Conservation (phyloP, 345 rosid species). For the Populus tremula region DNA sequence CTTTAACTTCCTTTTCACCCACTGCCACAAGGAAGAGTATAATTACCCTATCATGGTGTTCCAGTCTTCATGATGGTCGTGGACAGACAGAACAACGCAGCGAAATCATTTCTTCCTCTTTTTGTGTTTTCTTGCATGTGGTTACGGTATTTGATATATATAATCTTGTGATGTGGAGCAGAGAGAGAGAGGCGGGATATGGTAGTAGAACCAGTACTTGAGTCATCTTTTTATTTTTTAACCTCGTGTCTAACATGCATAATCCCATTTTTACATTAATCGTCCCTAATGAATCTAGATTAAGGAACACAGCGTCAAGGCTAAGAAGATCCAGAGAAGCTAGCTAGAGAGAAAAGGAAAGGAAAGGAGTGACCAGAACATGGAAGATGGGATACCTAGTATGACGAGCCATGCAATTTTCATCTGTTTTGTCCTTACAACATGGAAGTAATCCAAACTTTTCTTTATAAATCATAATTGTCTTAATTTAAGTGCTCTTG, state of each 20-base stretch:
- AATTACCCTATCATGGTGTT: slow-evolving; percentile 61
- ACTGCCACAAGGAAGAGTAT: slow-evolving; percentile 20
- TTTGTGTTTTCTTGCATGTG: slow-evolving; percentile 47
- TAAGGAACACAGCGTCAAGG: slow-evolving; percentile 13
- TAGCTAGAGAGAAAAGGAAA: not conserved
- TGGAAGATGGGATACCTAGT: not conserved
- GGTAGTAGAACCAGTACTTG: not conserved
- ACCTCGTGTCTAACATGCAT: not conserved
- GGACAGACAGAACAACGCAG: slow-evolving; percentile 33
- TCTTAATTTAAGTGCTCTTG: not conserved
- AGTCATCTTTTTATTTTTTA: not conserved
- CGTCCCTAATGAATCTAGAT: not conserved
- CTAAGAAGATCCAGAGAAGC: slow-evolving; percentile 12
- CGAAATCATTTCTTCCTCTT: slow-evolving; percentile 30
- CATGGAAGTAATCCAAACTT: not conserved
- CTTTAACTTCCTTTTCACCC: slow-evolving; percentile 22
- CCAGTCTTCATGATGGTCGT: slow-evolving; percentile 27
- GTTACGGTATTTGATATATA: slow-evolving; percentile 12
- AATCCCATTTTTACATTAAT: not conserved
- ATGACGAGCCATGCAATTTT: not conserved
- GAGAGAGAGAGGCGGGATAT: slow-evolving; percentile 4
- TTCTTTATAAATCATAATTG: not conserved
- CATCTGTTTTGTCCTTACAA: slow-evolving; percentile 10
- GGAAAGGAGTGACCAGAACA: not conserved
- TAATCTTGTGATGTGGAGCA: not conserved